Conservation (phyloP, 75 land plant genomes). For the Isoetes taiwanensis region DNA sequence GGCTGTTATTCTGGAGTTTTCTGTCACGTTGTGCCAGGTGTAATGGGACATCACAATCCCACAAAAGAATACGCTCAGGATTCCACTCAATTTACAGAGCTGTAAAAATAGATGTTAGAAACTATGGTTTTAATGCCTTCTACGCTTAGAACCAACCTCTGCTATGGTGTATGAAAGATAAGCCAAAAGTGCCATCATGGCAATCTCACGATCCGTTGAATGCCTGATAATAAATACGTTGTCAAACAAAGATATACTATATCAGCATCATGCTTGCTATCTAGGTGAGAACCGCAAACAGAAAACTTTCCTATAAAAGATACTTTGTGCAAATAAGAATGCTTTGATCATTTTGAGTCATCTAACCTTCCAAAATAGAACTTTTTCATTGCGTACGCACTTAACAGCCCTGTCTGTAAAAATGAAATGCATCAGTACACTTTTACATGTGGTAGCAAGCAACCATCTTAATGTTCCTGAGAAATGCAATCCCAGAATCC, state of each 20-base stretch:
- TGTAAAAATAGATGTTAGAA: too few species aligned
- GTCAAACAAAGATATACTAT: neutral
- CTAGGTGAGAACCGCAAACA: too few species aligned
- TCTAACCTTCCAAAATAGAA: slow-evolving; percentile 46
- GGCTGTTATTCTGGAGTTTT: slow-evolving; percentile 59
- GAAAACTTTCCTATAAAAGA: neutral
- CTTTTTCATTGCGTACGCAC: slow-evolving; percentile 62
- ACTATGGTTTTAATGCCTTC: too few species aligned
- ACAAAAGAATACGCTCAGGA: slow-evolving; percentile 84
- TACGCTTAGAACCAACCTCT: slow-evolving; percentile 34
- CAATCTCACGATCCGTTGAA: slow-evolving; percentile 74
- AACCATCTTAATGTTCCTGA: too few species aligned
- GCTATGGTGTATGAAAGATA: slow-evolving; percentile 67
- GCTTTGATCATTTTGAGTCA: neutral
- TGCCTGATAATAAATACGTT: slow-evolving; percentile 30
- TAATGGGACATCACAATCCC: slow-evolving; percentile 96
- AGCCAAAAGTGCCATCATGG: slow-evolving; percentile 63
- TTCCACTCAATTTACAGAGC: slow-evolving; percentile 49
- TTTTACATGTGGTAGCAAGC: too few species aligned
- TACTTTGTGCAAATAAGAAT: too few species aligned
- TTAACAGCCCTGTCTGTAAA: slow-evolving; percentile 41
- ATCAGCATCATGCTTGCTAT: too few species aligned
- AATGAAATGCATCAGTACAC: too few species aligned
- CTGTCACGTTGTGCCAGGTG: slow-evolving; percentile 89
- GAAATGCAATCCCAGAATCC: too few species aligned